Conservation (phyloP, 2,329 filamentous ascomycete species). For the Ascochyta koolunga region DNA sequence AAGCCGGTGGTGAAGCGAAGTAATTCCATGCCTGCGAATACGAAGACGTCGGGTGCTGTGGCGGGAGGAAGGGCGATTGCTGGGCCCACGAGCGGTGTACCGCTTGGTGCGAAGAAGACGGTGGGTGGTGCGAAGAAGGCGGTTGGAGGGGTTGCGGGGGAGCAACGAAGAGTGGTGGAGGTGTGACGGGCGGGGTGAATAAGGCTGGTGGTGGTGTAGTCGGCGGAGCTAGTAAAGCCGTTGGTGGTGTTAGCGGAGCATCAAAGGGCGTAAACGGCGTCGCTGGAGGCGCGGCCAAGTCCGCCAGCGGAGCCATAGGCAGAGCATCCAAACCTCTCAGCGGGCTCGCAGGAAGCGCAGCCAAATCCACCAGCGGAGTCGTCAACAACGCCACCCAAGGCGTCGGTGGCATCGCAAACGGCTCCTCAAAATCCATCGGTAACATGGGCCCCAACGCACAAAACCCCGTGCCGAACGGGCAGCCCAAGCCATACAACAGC, state of each 20-base stretch:
- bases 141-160: slow-evolving; percentile 20
- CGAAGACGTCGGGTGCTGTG: slow-evolving; percentile 21
- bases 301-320: background rate
- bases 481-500: slow-evolving; percentile 23
- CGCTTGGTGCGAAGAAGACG: slow-evolving; percentile 40
- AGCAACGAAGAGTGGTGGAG: slow-evolving; percentile 16
- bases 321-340: slow-evolving; percentile 9
- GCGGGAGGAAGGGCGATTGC: slow-evolving; percentile 11
- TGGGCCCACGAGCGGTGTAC: slow-evolving; percentile 20
- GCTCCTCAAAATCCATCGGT: slow-evolving; percentile 9
- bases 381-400: slow-evolving; percentile 18
- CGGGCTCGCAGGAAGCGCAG: background rate
- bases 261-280: slow-evolving; percentile 8
- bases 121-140: slow-evolving; percentile 30
- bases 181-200: slow-evolving; percentile 13
- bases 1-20: slow-evolving; percentile 42
- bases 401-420: slow-evolving; percentile 10
- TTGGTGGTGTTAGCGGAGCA: slow-evolving; percentile 10
- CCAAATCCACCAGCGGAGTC: background rate
- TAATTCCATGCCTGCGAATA: slow-evolving; percentile 39
- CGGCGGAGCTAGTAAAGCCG: background rate
- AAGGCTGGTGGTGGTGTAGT: slow-evolving; percentile 8
- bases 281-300: slow-evolving; percentile 2
- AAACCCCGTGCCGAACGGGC: slow-evolving; percentile 1
- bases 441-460: slow-evolving; percentile 8